These are phyloP conservation scores for Cornus suecica DNA, from an alignment of 148 eudicot species.

Conservation along the genomic window DNA sequence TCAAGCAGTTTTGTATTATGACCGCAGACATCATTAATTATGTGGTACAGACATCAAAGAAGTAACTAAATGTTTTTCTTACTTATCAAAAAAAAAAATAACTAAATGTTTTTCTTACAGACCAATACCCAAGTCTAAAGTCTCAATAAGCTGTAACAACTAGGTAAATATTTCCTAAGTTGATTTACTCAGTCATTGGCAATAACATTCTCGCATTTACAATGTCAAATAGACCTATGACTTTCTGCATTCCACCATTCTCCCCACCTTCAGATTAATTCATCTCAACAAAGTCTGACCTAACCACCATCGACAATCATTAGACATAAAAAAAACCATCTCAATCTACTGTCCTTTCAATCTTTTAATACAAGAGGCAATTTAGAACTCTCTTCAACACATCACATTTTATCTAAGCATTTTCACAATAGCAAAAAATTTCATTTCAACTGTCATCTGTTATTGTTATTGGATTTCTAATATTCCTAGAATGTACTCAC, in stretches of 20 bases:
- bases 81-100: not conserved
- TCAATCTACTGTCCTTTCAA: not conserved
- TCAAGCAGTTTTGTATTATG: not conserved
- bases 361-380: no score
- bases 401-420: not conserved
- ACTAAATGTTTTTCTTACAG: not conserved
- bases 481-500: no score
- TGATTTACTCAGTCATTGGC: constrained; percentile 1
- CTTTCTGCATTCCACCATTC: not conserved
- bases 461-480: no score
- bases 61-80: no score
- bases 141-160: not conserved
- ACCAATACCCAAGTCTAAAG: not conserved
- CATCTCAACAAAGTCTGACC: not conserved
- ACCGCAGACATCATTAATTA: no score
- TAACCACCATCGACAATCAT: not conserved
- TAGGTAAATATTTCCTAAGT: not conserved
- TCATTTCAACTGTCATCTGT: no score
- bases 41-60: not conserved
- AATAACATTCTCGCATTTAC: not conserved
- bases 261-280: not conserved
- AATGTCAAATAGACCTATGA: not conserved
- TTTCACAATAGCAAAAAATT: no score
- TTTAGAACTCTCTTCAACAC: not conserved
- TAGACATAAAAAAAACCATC: not conserved